Base-by-base conservation (phyloP, 495 filamentous ascomycete genomes). In the Cercophora scortea region DNA sequence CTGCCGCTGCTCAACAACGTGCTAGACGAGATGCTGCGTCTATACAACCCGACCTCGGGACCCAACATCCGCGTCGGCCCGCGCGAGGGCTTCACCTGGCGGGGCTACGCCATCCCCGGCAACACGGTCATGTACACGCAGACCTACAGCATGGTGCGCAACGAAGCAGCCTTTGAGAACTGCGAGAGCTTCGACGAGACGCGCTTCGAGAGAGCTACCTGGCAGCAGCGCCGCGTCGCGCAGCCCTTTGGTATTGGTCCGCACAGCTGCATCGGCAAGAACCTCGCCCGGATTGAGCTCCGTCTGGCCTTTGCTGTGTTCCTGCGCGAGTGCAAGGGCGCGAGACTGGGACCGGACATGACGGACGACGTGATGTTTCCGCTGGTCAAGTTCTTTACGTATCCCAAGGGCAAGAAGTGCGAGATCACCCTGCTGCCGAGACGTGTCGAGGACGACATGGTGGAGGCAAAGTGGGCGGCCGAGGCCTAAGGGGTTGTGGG, bases 1-100 rank as follows among this genome's bases (percentile, higher is more conserved):
- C 53, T 82, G 42, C 70, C 76, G 7, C 79, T 76, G 47, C 55
- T 83, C n/a, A 73, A 77, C 49, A 66, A 67, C 11, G 66, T 76
- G 18, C 73, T 83, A 53, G 70, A 76, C 25, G 83, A 87, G 63
- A 67, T 79, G 0, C 68, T 87, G 32, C 75, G 83, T 1, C 59
- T 85, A 11, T 71, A 82, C 53, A 70, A 74, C 1, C 75, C 77
- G 4, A 73, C 75, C 0, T 71, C 77, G 0, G 60, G 65, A 1
- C 76, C 59, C 0, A 60, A 78, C 18, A 66, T 68, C n/a, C 70
- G 81, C 8, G 12, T 36, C 7, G 51, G 56, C 18, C 55, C 55
- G 11, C 40, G 39, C 2, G 59, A 52, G 6, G 70, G 70, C 19
- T 49, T 60, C 7, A 57, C 60, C 2, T 48, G 68, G 8, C 47